phyloP scores from a whole-genome alignment of 768 basidiomycete species.

The Termitomyces sp. region DNA sequence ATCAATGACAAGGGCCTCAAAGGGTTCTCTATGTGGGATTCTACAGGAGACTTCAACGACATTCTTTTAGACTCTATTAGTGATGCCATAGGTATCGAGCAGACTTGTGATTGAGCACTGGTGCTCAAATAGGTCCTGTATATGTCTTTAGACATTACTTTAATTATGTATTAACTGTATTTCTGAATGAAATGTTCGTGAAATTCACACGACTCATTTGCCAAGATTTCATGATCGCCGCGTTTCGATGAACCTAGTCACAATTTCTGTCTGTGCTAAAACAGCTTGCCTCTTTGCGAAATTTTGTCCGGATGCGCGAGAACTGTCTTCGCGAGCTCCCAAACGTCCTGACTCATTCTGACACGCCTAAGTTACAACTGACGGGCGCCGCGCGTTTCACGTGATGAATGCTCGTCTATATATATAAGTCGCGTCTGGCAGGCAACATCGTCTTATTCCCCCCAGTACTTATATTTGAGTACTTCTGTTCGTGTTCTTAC shows the following conservation, averaged over 20 bases:
- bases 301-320: no score
- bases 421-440: background rate
- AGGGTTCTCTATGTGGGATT: conserved; percentile 69
- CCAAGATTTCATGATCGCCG: background rate
- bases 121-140: background rate
- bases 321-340: no score
- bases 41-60: conserved; percentile 54
- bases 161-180: conserved; percentile 1
- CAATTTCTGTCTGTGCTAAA: background rate
- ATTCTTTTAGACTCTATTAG: conserved; percentile 54
- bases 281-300: no score
- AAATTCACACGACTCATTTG: no score
- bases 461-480: background rate
- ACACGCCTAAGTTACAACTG: no score
- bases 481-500: background rate
- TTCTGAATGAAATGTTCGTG: background rate
- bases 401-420: background rate
- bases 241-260: background rate
- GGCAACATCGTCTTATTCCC: background rate
- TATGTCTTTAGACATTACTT: background rate
- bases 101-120: conserved; percentile 10
- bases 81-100: conserved; percentile 28
- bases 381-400: background rate
- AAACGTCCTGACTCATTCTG: no score
- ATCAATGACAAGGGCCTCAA: conserved; percentile 47